Base-by-base conservation (phyloP, 805 yeast genomes). In the Grigorovia transvaalensis region DNA sequence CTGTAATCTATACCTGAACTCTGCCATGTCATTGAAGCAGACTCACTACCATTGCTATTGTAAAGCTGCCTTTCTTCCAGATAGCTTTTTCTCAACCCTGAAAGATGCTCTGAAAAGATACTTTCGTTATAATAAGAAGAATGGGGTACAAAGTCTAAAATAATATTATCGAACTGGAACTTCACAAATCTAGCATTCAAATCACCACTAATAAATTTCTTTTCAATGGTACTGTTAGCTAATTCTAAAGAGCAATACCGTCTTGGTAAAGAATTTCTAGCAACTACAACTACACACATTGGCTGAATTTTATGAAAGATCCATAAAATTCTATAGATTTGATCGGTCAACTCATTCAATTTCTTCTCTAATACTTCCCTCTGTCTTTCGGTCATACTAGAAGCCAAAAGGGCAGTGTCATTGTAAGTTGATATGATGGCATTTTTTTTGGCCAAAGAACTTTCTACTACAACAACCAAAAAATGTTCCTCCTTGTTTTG, bases 401-500 rank as follows among this genome's bases (percentile, higher is more conserved):
- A 13, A 8, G 42, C 51, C 2, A 49, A 19, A 18, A 47, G n/a
- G 15, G 33, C 33, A 15, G 35, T 38, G 33, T 48, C 48, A 12
- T 54, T 41, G 15, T 46, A 45, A 13, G 19, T 13, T 1, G 50
- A 19, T n/a, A 18, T 6, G 15, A 13, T 17, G 5, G 41, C 12
- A 1, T 40, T 23, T 4, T 15, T 29, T 44, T 53, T 63, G 3
- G 81, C 84, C 35, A 75, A 60, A 1, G 79, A 70, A 38, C 91
- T 82, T 64, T 93, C 99, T 19, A 93, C 79, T 1, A 91, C 80
- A 6, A 90, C 85, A 4, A 89, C 89, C 0, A 96, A 87, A 27
- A 91, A 72, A 61, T 85, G 84, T 61, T 88, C 96, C 49, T 81
- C 83, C 47, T 58, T 65, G 46, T 65, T 60, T 38, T 63, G 65